Percentiles rank a stretch among this genome's conserved stretches.
Evolutionary conservation across 257 asterid species (phyloP).

Genomic region (Primulina eburnea): DNA sequence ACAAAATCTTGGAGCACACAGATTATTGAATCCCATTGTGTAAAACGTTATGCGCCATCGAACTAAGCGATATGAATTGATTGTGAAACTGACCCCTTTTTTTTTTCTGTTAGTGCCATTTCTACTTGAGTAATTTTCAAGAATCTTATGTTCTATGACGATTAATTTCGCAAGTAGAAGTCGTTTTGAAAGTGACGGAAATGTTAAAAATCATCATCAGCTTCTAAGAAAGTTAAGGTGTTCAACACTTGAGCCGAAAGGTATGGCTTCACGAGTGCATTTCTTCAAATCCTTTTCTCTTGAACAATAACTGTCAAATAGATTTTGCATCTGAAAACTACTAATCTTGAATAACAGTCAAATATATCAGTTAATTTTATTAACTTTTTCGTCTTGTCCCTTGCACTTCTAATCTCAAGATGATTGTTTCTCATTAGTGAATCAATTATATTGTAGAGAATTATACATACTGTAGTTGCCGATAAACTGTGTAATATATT

Average conservation of each 20-base stretch:
- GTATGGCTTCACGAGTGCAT: no score
- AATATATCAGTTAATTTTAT: not conserved
- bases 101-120: constrained; percentile 48
- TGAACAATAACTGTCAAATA: no score
- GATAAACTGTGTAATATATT: constrained; percentile 13
- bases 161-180: constrained; percentile 23
- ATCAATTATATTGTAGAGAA: not conserved
- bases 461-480: constrained; percentile 2
- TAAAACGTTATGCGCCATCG: constrained; percentile 33
- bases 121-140: constrained; percentile 38
- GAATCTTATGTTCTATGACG: constrained; percentile 30
- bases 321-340: no score
- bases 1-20: constrained; percentile 23
- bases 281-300: no score
- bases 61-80: constrained; percentile 30
- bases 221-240: no score
- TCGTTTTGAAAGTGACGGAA: not conserved
- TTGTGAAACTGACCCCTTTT: constrained; percentile 28
- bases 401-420: constrained; percentile 8
- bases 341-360: constrained; percentile 17
- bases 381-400: not conserved
- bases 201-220: no score
- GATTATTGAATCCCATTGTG: constrained; percentile 39
- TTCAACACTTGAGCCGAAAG: no score
- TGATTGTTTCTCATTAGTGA: no score